These are phyloP conservation scores for Colletotrichum horii DNA, from an alignment of 2,329 filamentous ascomycete species.

Conservation along the genomic window DNA sequence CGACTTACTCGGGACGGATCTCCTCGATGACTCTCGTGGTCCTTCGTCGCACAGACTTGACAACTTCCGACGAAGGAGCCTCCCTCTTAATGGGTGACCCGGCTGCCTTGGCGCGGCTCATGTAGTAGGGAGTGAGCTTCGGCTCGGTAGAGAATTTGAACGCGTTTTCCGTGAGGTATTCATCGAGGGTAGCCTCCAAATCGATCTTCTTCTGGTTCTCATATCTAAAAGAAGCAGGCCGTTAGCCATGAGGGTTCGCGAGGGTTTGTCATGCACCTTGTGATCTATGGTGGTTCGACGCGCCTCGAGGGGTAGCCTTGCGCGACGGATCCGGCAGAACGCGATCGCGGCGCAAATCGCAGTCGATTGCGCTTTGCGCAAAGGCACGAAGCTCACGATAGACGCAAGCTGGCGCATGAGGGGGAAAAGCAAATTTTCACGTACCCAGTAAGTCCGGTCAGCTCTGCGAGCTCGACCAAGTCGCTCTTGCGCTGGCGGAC, in stretches of 20 bases:
- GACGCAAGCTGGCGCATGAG: not conserved
- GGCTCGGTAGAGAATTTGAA: conserved; percentile 67
- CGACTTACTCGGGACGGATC: conserved; percentile 47
- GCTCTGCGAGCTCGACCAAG: conserved; percentile 74
- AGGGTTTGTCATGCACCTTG: conserved; percentile 25
- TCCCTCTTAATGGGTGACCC: conserved; percentile 68
- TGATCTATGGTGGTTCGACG: conserved; percentile 13
- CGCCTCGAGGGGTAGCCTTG: conserved; percentile 3
- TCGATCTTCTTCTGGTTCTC: conserved; percentile 79
- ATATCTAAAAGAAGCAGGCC: conserved; percentile 53
- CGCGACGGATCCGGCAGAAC: conserved; percentile 20
- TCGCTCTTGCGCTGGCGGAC: conserved; percentile 83
- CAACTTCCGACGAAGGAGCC: conserved; percentile 41
- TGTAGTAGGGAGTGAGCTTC: conserved; percentile 77
- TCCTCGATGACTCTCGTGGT: conserved; percentile 51
- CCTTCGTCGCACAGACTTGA: conserved; percentile 53
- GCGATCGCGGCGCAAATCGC: not conserved
- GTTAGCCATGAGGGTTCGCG: conserved; percentile 7
- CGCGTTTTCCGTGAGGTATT: conserved; percentile 73
- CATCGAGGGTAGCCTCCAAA: conserved; percentile 76
- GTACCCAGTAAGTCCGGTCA: conserved; percentile 75
- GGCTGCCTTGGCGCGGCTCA: conserved; percentile 63
- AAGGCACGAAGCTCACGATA: not conserved
- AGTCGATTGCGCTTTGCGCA: not conserved
- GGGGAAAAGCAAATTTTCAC: conserved; percentile 35